These are phyloP conservation scores for Hypoxylon lienhwacheense DNA, from an alignment of 495 filamentous ascomycete genomes.

Conservation along the genomic window DNA sequence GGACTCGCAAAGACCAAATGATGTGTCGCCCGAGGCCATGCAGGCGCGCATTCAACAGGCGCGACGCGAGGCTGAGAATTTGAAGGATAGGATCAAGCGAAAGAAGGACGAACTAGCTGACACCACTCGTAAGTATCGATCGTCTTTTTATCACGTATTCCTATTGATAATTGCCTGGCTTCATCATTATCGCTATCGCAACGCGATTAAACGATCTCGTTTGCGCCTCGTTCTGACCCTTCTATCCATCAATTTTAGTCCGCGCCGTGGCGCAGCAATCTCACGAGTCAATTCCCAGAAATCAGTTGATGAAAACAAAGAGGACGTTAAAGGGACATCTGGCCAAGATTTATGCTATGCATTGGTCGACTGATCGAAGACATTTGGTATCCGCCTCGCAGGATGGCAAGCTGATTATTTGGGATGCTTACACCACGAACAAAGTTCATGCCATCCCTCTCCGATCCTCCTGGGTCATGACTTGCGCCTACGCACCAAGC, in stretches of 20 bases:
- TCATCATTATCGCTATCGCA: neutral
- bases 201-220: neutral
- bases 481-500: constrained; percentile 97
- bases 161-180: constrained; percentile 1
- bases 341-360: constrained; percentile 98
- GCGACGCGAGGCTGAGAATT: constrained; percentile 92
- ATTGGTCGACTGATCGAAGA: constrained; percentile 98
- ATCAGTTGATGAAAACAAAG: constrained; percentile 90
- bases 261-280: constrained; percentile 86
- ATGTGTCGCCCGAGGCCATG: constrained; percentile 64
- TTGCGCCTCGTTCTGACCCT: neutral
- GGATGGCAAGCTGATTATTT: constrained; percentile 99
- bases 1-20: constrained; percentile 56
- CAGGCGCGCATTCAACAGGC: constrained; percentile 88
- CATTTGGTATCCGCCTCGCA: constrained; percentile 98
- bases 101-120: constrained; percentile 99
- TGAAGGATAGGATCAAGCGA: constrained; percentile 98
- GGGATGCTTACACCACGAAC: constrained; percentile 99
- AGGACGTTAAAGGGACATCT: constrained; percentile 95
- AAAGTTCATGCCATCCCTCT: constrained; percentile 99
- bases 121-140: constrained; percentile 84
- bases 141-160: constrained; percentile 4
- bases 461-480: constrained; percentile 99
- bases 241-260: constrained; percentile 56
- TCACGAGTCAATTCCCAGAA: constrained; percentile 85